Conservation (phyloP, 768 basidiomycete genomes). For the Fibroporia radiculosa region DNA sequence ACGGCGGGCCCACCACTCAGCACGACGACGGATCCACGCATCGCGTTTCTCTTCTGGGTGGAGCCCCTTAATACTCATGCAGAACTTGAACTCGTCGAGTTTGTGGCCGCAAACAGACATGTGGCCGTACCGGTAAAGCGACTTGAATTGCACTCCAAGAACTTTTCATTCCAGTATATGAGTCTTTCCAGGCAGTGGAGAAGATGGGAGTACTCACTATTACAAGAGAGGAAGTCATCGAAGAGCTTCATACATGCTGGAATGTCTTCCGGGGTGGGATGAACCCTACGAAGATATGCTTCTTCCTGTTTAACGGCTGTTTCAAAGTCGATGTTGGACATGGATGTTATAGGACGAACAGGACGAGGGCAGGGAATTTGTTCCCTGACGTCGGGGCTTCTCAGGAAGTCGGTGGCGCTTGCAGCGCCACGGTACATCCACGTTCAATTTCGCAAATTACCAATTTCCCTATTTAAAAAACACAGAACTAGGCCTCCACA, state of each 20-base stretch:
- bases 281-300: conserved; percentile 50
- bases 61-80: conserved; percentile 74
- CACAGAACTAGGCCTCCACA: no score
- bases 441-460: no score
- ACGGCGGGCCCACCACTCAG: conserved; percentile 91
- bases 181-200: background rate
- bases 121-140: conserved; percentile 80
- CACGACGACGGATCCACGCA: conserved; percentile 78
- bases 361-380: no score
- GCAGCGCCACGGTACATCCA: no score
- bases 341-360: no score
- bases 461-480: no score
- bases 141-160: conserved; percentile 71
- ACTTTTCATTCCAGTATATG: conserved; percentile 35
- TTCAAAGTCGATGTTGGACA: conserved; percentile 4
- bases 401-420: no score
- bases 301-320: conserved; percentile 56
- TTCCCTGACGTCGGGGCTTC: no score
- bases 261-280: conserved; percentile 73
- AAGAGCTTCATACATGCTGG: conserved; percentile 76
- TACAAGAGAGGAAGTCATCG: conserved; percentile 65
- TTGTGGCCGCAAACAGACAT: conserved; percentile 67
- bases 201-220: conserved; percentile 35
- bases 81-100: conserved; percentile 92
- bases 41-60: conserved; percentile 71